Base-by-base conservation (phyloP, 1,284 basidiomycete genomes). In the Termitomyces sp. region DNA sequence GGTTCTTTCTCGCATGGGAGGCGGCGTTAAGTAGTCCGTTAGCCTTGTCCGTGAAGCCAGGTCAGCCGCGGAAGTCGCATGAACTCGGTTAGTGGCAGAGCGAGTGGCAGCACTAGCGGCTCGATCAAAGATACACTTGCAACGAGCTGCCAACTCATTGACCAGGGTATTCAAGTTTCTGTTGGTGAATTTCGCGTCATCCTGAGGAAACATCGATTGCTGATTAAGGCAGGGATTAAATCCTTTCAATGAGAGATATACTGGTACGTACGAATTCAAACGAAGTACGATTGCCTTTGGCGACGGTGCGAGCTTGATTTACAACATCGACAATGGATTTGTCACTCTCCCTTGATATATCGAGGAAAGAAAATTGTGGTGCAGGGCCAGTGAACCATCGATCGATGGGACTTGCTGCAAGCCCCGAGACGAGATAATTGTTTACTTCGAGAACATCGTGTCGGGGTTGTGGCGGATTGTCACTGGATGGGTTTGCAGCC, bases 371-470 rank as follows among this genome's bases (percentile, higher is more conserved):
- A 67, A 87, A 84, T 59, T 68, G 71, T 44, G 88, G 84, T 50
- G 74, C 68, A 44, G 79, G 79, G 26, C 86, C 87, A 64, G 75
- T 76, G 68, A 92, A 92, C 86, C 88, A 92, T 60, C 77, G 77
- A 72, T 91, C 88, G 69, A 92, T 81, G 49, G 77, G 71, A 68
- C 86, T 90, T 45, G 74, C 73, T 54, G 79, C 73, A 47, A 92
- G 77, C 48, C 89, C 87, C 44, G 81, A 80, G 62, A 81, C 82
- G 62, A 92, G 74, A 67, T 92, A 92, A 60, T 83, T 82, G 67
- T 88, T 88, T 49, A 88, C 90, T 74, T 90, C 86, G 53, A 92
- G 74, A 58, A 86, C 78, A 67, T 92, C 90, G 65, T 89, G 83
- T 52, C 81, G 80, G 55, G 83, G 76, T 45, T 76, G 73, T 60